These are phyloP conservation scores for Ceratobasidium sp. DNA, from an alignment of 1,284 basidiomycete genomes.

Conservation along the genomic window DNA sequence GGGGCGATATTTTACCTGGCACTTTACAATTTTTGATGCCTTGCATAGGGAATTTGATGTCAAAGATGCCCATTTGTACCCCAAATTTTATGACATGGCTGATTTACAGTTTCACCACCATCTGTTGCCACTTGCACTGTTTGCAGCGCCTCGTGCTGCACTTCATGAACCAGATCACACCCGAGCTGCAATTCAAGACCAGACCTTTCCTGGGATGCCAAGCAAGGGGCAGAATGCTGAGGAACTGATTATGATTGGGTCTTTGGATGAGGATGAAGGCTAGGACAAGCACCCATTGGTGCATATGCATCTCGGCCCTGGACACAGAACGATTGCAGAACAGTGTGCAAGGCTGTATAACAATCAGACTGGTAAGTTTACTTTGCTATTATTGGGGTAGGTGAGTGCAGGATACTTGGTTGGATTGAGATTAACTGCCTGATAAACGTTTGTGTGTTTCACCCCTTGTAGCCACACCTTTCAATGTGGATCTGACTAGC, in stretches of 20 bases:
- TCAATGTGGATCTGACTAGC: slow-evolving; percentile 6
- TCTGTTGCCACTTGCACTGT: neutral
- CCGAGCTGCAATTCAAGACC: neutral
- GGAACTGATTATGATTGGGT: slow-evolving; percentile 32
- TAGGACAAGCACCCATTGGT: neutral
- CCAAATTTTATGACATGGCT: no score
- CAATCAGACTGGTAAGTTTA: slow-evolving; percentile 5
- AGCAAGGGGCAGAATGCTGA: slow-evolving; percentile 10
- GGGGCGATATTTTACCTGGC: no score
- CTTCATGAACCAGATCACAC: neutral
- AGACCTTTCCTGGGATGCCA: neutral
- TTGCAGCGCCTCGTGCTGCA: neutral
- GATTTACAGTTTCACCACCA: neutral
- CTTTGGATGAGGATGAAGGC: slow-evolving; percentile 26
- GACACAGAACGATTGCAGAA: slow-evolving; percentile 3
- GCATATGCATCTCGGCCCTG: neutral
- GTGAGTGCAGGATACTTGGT: neutral
- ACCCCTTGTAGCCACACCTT: no score
- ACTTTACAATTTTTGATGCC: no score
- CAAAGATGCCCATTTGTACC: no score
- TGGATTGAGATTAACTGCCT: neutral
- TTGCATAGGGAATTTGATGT: no score
- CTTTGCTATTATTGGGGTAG: neutral
- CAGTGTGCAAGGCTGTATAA: neutral
- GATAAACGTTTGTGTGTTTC: neutral